Conservation (phyloP, 495 filamentous ascomycete species). For the Oidiodendron maius region DNA sequence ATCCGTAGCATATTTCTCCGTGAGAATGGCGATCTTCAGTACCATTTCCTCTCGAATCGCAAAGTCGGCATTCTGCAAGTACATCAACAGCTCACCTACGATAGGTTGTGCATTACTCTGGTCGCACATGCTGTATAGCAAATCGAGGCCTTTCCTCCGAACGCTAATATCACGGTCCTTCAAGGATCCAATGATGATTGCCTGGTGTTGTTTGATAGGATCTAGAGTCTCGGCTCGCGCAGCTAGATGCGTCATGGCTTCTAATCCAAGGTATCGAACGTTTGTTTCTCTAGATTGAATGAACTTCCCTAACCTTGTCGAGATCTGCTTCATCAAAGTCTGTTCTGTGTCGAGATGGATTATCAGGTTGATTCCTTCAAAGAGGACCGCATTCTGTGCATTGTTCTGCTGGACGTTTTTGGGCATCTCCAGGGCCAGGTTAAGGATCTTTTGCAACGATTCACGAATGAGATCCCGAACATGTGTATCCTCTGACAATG, state of each 20-base stretch:
- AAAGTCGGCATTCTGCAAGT: constrained; percentile 94
- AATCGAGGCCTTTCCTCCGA: constrained; percentile 86
- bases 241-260: constrained; percentile 97
- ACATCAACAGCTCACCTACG: constrained; percentile 87
- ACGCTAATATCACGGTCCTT: constrained; percentile 97
- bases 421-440: constrained; percentile 83
- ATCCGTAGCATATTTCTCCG: constrained; percentile 97
- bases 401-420: constrained; percentile 99
- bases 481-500: constrained; percentile 72
- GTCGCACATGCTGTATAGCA: constrained; percentile 99
- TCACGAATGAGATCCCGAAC: constrained; percentile 89
- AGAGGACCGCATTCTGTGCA: constrained; percentile 95
- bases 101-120: constrained; percentile 85
- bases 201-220: constrained; percentile 97
- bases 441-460: constrained; percentile 82
- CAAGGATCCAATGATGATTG: constrained; percentile 87
- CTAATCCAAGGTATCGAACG: constrained; percentile 91
- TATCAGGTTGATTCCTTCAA: constrained; percentile 97
- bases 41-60: constrained; percentile 99
- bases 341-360: constrained; percentile 99
- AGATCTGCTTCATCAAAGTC: constrained; percentile 93
- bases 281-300: constrained; percentile 97
- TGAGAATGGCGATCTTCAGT: constrained; percentile 94
- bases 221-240: constrained; percentile 91
- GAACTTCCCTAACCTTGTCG: constrained; percentile 87